A percentile compares a stretch with the other conserved stretches of the same genome.
phyloP scores from a whole-genome alignment of 106 monocot genomes.

The Dendrobium huoshanense region DNA sequence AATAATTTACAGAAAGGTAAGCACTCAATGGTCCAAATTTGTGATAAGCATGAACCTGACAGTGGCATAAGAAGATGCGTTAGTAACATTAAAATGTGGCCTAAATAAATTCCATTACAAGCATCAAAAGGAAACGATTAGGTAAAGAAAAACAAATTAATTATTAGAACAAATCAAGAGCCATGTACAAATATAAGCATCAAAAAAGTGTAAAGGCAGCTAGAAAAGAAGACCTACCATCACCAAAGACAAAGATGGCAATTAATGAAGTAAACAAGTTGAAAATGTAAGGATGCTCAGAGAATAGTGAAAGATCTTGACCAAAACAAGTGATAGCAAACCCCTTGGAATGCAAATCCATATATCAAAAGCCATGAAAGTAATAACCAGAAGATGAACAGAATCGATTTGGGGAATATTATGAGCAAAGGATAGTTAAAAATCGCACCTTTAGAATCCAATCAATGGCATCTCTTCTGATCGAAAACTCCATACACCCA shows the following conservation, averaged over 20 bases:
- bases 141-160: not conserved
- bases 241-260: not conserved
- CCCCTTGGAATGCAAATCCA: not conserved
- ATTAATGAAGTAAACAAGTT: not conserved
- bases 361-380: not conserved
- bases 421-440: not conserved
- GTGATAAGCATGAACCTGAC: conserved; percentile 65
- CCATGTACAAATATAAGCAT: not conserved
- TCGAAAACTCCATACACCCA: conserved; percentile 51
- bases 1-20: conserved; percentile 68
- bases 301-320: not conserved
- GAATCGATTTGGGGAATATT: not conserved
- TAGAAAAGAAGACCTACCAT: not conserved
- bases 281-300: not conserved
- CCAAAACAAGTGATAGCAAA: not conserved
- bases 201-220: not conserved
- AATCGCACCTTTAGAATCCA: conserved; percentile 78
- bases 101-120: not conserved
- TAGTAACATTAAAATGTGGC: not conserved
- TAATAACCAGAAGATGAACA: not conserved
- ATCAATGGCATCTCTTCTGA: conserved; percentile 83
- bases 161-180: not conserved
- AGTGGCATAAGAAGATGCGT: not conserved
- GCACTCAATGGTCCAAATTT: conserved; percentile 67
- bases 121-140: not conserved